Evolutionary conservation across 1,284 basidiomycete species (phyloP).

Genomic region (Earliella scabrosa): DNA sequence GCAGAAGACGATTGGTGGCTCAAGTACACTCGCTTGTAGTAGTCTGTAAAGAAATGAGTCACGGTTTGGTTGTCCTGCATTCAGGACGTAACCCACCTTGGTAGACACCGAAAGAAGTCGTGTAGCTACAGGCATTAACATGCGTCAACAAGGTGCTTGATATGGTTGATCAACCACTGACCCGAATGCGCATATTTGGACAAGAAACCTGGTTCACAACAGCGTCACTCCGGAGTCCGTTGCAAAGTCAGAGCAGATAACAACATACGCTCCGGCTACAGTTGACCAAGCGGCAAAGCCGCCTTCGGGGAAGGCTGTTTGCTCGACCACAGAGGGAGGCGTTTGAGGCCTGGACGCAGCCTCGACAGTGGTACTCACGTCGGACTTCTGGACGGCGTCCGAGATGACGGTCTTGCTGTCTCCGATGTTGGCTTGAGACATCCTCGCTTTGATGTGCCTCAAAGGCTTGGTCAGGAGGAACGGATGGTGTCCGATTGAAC

Average conservation of each 20-base stretch:
- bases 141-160: too few species aligned
- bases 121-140: constrained; percentile 31
- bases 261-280: constrained; percentile 15
- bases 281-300: constrained; percentile 11
- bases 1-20: constrained; percentile 35
- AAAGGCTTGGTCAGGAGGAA: too few species aligned
- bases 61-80: neutral
- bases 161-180: constrained; percentile 12
- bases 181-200: constrained; percentile 30
- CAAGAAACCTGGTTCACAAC: constrained; percentile 16
- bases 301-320: constrained; percentile 11
- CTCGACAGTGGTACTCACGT: too few species aligned
- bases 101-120: constrained; percentile 50
- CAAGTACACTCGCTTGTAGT: constrained; percentile 22
- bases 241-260: neutral
- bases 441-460: too few species aligned
- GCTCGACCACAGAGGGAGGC: too few species aligned
- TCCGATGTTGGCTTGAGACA: too few species aligned
- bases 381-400: too few species aligned
- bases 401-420: too few species aligned
- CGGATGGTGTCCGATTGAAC: too few species aligned
- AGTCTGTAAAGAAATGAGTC: constrained; percentile 6
- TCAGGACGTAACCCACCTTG: constrained; percentile 37
- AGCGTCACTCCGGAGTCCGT: neutral
- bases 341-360: too few species aligned